Conservation (phyloP, 2,329 filamentous ascomycete species). For the Endocalyx cinctus region DNA sequence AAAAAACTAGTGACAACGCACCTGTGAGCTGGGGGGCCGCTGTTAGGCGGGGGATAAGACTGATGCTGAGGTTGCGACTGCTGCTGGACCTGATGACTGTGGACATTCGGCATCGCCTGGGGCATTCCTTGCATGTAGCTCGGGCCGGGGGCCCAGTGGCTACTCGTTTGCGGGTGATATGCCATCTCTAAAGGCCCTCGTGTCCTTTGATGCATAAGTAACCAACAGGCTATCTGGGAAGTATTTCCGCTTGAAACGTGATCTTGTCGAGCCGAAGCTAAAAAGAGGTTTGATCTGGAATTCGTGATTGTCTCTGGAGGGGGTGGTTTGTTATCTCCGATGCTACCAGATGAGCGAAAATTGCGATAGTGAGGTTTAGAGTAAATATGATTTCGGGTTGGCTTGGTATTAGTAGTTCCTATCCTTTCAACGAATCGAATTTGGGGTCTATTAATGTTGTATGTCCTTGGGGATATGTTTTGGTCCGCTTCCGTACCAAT, state of each 20-base stretch:
- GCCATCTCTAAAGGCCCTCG: constrained; percentile 16
- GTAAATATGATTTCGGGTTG: too few relatives aligned
- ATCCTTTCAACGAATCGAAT: too few relatives aligned
- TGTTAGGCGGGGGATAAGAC: constrained; percentile 3
- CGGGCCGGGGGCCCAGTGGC: constrained; percentile 19
- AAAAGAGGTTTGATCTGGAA: too few relatives aligned
- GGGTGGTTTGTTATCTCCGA: neutral
- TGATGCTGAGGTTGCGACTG: constrained; percentile 19
- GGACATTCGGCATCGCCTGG: constrained; percentile 18
- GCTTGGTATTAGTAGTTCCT: too few relatives aligned
- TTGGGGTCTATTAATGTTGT: too few relatives aligned
- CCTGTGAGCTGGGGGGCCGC: constrained; percentile 16
- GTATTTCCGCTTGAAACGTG: neutral
- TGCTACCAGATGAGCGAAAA: neutral
- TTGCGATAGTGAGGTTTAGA: too few relatives aligned
- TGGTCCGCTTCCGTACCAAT: too few relatives aligned
- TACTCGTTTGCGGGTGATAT: constrained; percentile 19
- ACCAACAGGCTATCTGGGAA: neutral
- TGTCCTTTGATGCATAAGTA: neutral
- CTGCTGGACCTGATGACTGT: constrained; percentile 14
- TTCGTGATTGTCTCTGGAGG: too few relatives aligned
- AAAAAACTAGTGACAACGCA: constrained; percentile 8
- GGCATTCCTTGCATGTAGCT: constrained; percentile 24
- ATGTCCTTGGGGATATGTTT: too few relatives aligned
- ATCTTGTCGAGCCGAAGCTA: neutral